Evolutionary conservation across 176 grass and related monocot species (phyloP).

Genomic region (Oryza officinalis): DNA sequence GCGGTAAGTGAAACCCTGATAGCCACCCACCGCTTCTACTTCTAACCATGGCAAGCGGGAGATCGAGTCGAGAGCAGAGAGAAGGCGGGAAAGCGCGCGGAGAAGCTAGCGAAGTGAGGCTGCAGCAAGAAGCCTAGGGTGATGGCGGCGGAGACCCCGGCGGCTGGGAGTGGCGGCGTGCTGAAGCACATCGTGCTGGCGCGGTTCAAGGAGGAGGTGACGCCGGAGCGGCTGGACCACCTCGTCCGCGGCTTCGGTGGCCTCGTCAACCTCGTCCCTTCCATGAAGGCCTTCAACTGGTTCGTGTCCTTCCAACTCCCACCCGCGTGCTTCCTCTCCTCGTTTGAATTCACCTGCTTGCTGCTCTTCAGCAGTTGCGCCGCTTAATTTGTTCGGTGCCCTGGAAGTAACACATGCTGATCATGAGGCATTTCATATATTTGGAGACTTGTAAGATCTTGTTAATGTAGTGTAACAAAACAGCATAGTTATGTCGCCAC

Average conservation of each 20-base stretch:
- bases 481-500: neutral
- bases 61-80: too few relatives aligned
- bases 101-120: too few relatives aligned
- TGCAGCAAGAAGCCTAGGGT: too few relatives aligned
- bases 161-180: neutral
- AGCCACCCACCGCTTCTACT: too few relatives aligned
- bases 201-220: constrained; percentile 77
- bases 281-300: constrained; percentile 94
- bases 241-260: constrained; percentile 75
- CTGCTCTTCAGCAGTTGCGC: too few relatives aligned
- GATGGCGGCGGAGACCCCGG: constrained; percentile 1
- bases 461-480: neutral
- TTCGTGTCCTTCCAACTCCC: neutral
- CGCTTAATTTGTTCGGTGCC: neutral
- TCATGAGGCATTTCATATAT: too few relatives aligned
- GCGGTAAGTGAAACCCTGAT: too few relatives aligned
- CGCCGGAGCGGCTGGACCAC: constrained; percentile 47
- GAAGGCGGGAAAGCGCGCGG: too few relatives aligned
- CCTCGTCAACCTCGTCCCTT: constrained; percentile 60
- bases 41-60: too few relatives aligned
- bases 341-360: too few relatives aligned
- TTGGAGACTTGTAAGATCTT: neutral
- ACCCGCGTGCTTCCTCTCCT: neutral
- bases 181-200: constrained; percentile 83
- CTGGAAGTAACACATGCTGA: too few relatives aligned